Conservation (phyloP, 768 basidiomycete species). For the Leccinum obscurum region DNA sequence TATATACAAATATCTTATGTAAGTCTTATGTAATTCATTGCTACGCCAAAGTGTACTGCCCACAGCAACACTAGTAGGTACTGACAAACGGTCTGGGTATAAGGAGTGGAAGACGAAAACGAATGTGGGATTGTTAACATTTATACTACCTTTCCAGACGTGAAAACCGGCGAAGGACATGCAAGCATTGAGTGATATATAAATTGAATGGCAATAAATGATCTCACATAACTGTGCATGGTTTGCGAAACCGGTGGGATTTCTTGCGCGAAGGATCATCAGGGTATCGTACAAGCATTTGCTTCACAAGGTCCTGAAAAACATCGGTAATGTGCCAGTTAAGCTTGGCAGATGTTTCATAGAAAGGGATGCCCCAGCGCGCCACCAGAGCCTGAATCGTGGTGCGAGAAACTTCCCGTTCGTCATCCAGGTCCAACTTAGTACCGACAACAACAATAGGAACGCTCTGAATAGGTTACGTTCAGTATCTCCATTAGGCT, state of each 20-base stretch:
- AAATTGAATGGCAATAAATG: constrained; percentile 1
- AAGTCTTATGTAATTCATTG: constrained; percentile 7
- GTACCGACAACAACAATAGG: constrained; percentile 89
- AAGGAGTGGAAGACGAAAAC: constrained; percentile 10
- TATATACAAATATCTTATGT: constrained; percentile 1
- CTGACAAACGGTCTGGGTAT: constrained; percentile 6
- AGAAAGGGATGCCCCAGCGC: constrained; percentile 74
- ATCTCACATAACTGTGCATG: constrained; percentile 42
- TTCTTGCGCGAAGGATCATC: constrained; percentile 38
- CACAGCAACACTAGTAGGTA: background rate
- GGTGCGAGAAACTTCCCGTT: constrained; percentile 71
- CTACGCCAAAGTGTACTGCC: background rate
- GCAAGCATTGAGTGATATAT: constrained; percentile 10
- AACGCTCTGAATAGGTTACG: constrained; percentile 42
- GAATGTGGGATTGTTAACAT: constrained; percentile 4
- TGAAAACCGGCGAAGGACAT: background rate
- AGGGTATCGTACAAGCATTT: constrained; percentile 71
- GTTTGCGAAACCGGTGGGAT: constrained; percentile 24
- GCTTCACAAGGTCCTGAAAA: constrained; percentile 73
- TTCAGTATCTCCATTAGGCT: constrained; percentile 4
- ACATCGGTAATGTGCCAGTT: constrained; percentile 81
- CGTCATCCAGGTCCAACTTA: constrained; percentile 76
- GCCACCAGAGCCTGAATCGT: constrained; percentile 64
- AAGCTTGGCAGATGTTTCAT: constrained; percentile 85
- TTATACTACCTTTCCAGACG: constrained; percentile 7